These are phyloP conservation scores for Pichia sp. DNA, from an alignment of 1,139 yeast genomes.

Conservation along the genomic window DNA sequence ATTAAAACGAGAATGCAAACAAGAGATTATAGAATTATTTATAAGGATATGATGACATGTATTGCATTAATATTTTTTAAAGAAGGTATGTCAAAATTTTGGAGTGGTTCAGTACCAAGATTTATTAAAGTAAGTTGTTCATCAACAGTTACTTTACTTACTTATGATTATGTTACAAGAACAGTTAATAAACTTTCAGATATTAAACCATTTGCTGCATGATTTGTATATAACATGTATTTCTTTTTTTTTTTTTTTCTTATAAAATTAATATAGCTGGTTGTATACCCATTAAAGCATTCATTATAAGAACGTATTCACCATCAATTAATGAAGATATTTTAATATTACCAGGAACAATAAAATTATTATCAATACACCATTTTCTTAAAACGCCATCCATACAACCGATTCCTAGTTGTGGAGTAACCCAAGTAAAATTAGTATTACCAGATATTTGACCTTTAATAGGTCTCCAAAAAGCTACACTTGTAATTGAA, in stretches of 20 bases:
- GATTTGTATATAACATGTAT: not conserved
- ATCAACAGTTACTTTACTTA: conserved; percentile 71
- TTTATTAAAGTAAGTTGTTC: conserved; percentile 70
- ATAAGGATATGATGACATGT: conserved; percentile 66
- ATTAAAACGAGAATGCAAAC: conserved; percentile 86
- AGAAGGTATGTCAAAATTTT: conserved; percentile 60
- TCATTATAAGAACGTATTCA: conserved; percentile 63
- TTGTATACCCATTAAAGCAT: conserved; percentile 79
- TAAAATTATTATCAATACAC: conserved; percentile 47
- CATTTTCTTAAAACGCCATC: conserved; percentile 78
- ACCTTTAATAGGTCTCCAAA: conserved; percentile 35
- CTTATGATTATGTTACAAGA: conserved; percentile 57
- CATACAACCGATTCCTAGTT: conserved; percentile 68
- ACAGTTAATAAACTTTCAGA: conserved; percentile 32
- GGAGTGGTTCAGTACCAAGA: conserved; percentile 80
- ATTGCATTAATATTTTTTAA: conserved; percentile 63
- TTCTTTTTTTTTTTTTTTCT: not conserved
- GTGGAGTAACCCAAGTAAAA: conserved; percentile 75
- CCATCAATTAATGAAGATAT: conserved; percentile 48
- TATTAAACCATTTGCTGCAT: conserved; percentile 28
- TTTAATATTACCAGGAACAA: conserved; percentile 49
- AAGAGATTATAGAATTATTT: conserved; percentile 53
- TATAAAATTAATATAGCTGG: conserved; percentile 32
- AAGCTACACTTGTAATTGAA: conserved; percentile 75
- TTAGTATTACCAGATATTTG: conserved; percentile 26